Evolutionary conservation across 2,329 filamentous ascomycete species (phyloP).

Genomic region (Ceratocystis papillata): DNA sequence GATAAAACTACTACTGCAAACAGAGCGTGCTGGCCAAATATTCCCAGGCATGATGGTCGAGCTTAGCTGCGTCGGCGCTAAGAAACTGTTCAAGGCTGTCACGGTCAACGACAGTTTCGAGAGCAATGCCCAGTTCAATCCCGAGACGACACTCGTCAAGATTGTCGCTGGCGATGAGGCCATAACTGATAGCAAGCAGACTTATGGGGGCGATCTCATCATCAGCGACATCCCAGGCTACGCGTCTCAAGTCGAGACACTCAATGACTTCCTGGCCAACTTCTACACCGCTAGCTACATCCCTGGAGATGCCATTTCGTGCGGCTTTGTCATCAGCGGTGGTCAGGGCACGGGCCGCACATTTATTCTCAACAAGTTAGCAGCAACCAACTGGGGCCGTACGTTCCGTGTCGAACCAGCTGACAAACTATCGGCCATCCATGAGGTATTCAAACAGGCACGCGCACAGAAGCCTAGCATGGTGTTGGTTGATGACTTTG

Average conservation of each 20-base stretch:
- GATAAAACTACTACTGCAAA: neutral
- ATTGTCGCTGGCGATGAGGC: constrained; percentile 31
- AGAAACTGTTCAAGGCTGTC: constrained; percentile 26
- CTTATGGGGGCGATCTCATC: constrained; percentile 20
- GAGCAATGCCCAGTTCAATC: constrained; percentile 31
- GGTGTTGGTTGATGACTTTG: constrained; percentile 67
- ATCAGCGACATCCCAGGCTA: constrained; percentile 55
- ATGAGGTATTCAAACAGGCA: constrained; percentile 60
- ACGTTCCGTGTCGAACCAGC: constrained; percentile 50
- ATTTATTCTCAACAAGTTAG: constrained; percentile 57
- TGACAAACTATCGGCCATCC: constrained; percentile 49
- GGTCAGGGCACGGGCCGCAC: constrained; percentile 78
- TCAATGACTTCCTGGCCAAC: constrained; percentile 55
- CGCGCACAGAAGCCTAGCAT: constrained; percentile 60
- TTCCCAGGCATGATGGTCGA: constrained; percentile 62
- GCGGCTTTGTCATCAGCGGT: constrained; percentile 65
- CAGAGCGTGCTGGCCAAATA: constrained; percentile 55
- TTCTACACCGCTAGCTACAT: constrained; percentile 38
- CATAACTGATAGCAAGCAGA: constrained; percentile 24
- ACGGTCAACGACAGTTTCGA: constrained; percentile 21
- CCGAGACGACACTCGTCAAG: constrained; percentile 33
- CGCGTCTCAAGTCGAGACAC: constrained; percentile 47
- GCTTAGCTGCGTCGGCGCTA: constrained; percentile 34
- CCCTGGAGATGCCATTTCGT: constrained; percentile 33
- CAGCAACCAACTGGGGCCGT: constrained; percentile 57